Evolutionary conservation across 2,329 filamentous ascomycete species (phyloP).

Genomic region (Fusarium redolens): DNA sequence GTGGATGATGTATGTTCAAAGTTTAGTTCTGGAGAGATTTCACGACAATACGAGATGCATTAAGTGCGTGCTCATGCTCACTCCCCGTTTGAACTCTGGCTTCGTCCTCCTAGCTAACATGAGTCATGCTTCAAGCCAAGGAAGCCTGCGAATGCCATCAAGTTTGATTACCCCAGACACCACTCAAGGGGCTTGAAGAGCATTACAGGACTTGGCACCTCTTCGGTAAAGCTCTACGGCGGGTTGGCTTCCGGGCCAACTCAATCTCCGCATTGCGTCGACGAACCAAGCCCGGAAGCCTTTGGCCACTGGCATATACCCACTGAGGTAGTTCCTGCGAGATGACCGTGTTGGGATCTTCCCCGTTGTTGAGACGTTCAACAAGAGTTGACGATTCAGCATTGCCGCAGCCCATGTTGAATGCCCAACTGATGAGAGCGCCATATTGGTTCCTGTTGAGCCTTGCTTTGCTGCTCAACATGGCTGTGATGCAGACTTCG

Average conservation of each 20-base stretch:
- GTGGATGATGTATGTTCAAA: constrained; percentile 25
- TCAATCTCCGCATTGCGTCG: constrained; percentile 58
- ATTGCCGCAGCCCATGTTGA: constrained; percentile 61
- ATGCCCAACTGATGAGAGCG: constrained; percentile 63
- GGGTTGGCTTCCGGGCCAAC: constrained; percentile 42
- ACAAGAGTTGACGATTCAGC: constrained; percentile 53
- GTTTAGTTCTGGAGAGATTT: background rate
- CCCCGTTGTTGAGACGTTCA: constrained; percentile 29
- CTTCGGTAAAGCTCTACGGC: constrained; percentile 21
- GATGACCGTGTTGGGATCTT: constrained; percentile 51
- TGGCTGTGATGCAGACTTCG: constrained; percentile 10
- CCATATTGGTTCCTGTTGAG: constrained; percentile 63
- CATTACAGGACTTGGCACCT: background rate
- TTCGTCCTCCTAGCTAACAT: too few species aligned
- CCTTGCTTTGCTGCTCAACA: constrained; percentile 3
- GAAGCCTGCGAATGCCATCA: too few species aligned
- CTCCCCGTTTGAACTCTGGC: too few species aligned
- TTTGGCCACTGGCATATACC: constrained; percentile 55
- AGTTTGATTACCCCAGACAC: too few species aligned
- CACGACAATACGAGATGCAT: background rate
- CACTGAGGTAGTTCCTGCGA: constrained; percentile 60
- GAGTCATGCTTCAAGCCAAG: too few species aligned
- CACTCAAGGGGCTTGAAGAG: background rate
- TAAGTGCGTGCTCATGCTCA: too few species aligned
- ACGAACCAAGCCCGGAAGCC: constrained; percentile 54